phyloP scores from a whole-genome alignment of 768 basidiomycete species.

The Trametopsis cervina region DNA sequence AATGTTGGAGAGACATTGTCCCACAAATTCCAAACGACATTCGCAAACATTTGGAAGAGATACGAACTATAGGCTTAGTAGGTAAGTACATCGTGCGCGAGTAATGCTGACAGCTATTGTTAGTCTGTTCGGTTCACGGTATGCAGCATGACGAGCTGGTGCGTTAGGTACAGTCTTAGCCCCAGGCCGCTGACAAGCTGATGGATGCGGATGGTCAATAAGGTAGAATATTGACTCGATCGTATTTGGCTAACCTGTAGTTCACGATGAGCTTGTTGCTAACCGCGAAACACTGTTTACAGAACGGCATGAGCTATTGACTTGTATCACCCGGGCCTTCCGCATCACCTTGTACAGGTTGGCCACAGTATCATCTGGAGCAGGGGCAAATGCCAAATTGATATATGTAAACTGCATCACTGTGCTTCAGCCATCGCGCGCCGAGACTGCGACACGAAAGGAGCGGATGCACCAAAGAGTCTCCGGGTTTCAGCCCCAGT shows the following conservation, averaged over 20 bases:
- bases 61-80: too few relatives aligned
- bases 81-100: too few relatives aligned
- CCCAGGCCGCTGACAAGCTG: slow-evolving; percentile 41
- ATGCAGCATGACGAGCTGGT: too few relatives aligned
- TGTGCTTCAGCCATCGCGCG: neutral
- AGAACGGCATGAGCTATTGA: too few relatives aligned
- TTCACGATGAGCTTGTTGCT: slow-evolving; percentile 63
- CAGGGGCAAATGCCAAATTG: slow-evolving; percentile 71
- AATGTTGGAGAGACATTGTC: too few relatives aligned
- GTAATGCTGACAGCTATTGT: too few relatives aligned
- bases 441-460: neutral
- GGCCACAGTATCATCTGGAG: slow-evolving; percentile 68
- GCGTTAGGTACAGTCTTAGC: too few relatives aligned
- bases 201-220: neutral
- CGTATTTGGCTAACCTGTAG: slow-evolving; percentile 57
- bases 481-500: slow-evolving; percentile 77
- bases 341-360: slow-evolving; percentile 55
- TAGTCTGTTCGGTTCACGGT: too few relatives aligned
- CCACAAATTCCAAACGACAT: too few relatives aligned
- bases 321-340: too few relatives aligned
- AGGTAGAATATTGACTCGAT: neutral
- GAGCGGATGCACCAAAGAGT: slow-evolving; percentile 57
- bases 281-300: slow-evolving; percentile 49
- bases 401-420: slow-evolving; percentile 72
- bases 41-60: too few relatives aligned